Percentiles rank a stretch among this genome's conserved stretches.
Evolutionary conservation across 345 rosid genomes (phyloP).

Genomic region (Ceriops zippeliana): DNA sequence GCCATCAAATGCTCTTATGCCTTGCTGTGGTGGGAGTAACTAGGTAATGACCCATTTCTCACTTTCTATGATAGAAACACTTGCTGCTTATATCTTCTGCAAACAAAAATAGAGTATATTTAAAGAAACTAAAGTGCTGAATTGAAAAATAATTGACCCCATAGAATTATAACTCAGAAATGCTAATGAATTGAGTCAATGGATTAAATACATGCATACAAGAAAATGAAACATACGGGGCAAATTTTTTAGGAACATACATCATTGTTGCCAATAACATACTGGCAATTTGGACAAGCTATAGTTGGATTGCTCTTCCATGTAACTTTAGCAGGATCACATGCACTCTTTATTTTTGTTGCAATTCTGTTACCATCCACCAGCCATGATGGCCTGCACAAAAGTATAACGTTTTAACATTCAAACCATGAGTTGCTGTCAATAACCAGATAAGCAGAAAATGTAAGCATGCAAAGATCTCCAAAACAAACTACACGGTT

Average conservation of each 20-base stretch:
- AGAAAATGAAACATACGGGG: not conserved
- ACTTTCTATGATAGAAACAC: too few relatives aligned
- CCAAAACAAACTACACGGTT: too few relatives aligned
- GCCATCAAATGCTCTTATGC: not conserved
- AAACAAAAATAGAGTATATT: too few relatives aligned
- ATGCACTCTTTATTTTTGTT: conserved; percentile 81
- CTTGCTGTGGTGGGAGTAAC: not conserved
- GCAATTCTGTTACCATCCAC: conserved; percentile 78
- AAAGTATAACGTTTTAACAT: not conserved
- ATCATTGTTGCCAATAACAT: conserved; percentile 77
- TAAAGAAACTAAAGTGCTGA: too few relatives aligned
- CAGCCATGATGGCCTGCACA: conserved; percentile 74
- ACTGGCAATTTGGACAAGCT: conserved; percentile 77
- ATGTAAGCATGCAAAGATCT: too few relatives aligned
- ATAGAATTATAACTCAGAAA: conserved; percentile 4
- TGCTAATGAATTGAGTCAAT: not conserved
- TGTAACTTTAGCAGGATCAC: conserved; percentile 46
- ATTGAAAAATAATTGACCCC: not conserved
- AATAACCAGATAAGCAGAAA: too few relatives aligned
- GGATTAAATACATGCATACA: conserved; percentile 8
- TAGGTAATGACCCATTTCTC: not conserved
- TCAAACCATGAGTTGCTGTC: not conserved
- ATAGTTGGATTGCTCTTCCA: conserved; percentile 82
- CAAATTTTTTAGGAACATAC: conserved; percentile 34
- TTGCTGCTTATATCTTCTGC: too few relatives aligned